A percentile compares a stretch with the other conserved stretches of the same genome.
Conservation (phyloP, 306 rosid species). For the Spatholobus suberectus region DNA sequence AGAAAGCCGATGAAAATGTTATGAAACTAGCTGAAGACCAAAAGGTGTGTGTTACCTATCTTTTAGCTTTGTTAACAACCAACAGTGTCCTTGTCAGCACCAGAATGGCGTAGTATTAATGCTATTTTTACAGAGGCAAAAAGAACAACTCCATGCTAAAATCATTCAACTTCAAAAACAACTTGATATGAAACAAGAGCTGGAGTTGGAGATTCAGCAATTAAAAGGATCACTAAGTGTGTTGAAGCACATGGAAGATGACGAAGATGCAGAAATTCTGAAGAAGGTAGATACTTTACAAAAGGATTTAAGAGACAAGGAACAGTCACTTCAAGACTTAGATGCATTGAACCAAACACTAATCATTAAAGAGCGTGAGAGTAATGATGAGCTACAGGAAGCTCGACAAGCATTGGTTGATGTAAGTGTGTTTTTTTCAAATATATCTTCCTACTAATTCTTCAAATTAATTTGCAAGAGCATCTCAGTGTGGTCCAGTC, state of each 20-base stretch:
- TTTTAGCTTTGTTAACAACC: slow-evolving; percentile 36
- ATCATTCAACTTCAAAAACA: slow-evolving; percentile 79
- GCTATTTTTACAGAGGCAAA: slow-evolving; percentile 69
- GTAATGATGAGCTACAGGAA: slow-evolving; percentile 91
- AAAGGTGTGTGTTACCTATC: slow-evolving; percentile 66
- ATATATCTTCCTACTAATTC: slow-evolving; percentile 31
- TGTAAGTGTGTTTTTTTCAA: slow-evolving; percentile 57
- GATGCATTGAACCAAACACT: slow-evolving; percentile 75
- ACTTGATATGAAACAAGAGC: slow-evolving; percentile 84
- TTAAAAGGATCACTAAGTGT: slow-evolving; percentile 80
- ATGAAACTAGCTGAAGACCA: slow-evolving; percentile 95
- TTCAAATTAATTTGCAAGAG: slow-evolving; percentile 35
- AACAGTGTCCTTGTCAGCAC: slow-evolving; percentile 33
- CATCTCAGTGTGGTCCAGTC: slow-evolving; percentile 31
- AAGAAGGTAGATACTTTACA: slow-evolving; percentile 72
- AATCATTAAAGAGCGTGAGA: slow-evolving; percentile 74
- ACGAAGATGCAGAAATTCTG: slow-evolving; percentile 84
- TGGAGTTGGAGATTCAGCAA: slow-evolving; percentile 92
- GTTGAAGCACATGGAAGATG: slow-evolving; percentile 89
- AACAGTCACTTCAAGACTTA: slow-evolving; percentile 64
- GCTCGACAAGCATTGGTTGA: slow-evolving; percentile 83
- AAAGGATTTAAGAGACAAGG: slow-evolving; percentile 78
- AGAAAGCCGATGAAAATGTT: slow-evolving; percentile 79
- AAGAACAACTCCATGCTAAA: slow-evolving; percentile 81
- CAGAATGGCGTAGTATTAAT: slow-evolving; percentile 39